Evolutionary conservation across 345 rosid genomes (phyloP).

Genomic region (Linum tenue): DNA sequence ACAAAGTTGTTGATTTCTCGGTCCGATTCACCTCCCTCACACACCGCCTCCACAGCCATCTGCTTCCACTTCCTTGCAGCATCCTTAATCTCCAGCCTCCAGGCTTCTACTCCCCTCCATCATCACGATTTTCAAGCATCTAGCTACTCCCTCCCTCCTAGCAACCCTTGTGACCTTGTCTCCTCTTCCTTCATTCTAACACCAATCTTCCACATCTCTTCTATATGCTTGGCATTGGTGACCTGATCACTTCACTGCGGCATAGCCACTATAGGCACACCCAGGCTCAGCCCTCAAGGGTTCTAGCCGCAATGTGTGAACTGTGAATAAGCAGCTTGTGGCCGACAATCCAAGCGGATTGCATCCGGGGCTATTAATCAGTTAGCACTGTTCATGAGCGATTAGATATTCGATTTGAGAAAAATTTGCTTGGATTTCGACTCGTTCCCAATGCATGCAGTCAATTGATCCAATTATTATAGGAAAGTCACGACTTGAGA

Average conservation of each 20-base stretch:
- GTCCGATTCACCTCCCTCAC: background rate
- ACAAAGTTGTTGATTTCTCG: background rate
- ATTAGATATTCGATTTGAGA: too few relatives aligned
- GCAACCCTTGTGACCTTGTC: background rate
- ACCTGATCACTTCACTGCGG: conserved; percentile 7
- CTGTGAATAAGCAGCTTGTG: background rate
- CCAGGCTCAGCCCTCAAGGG: conserved; percentile 3
- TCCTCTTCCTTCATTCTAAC: background rate
- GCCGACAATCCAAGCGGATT: background rate
- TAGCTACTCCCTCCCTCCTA: background rate
- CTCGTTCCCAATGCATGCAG: too few relatives aligned
- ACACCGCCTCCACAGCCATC: conserved; percentile 1
- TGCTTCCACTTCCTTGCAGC: background rate
- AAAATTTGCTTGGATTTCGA: too few relatives aligned
- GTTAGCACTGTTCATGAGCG: too few relatives aligned
- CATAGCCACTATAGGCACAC: conserved; percentile 7
- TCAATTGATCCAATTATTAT: too few relatives aligned
- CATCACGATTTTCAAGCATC: background rate
- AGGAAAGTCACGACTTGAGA: too few relatives aligned
- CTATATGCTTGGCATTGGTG: conserved; percentile 4
- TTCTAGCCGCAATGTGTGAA: conserved; percentile 8
- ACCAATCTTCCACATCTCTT: background rate
- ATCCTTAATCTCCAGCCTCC: background rate
- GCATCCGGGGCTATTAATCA: conserved; percentile 1
- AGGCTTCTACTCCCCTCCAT: background rate